Base-by-base conservation (phyloP, 1,139 yeast genomes). In the Lodderomyces oxycetoniae region DNA sequence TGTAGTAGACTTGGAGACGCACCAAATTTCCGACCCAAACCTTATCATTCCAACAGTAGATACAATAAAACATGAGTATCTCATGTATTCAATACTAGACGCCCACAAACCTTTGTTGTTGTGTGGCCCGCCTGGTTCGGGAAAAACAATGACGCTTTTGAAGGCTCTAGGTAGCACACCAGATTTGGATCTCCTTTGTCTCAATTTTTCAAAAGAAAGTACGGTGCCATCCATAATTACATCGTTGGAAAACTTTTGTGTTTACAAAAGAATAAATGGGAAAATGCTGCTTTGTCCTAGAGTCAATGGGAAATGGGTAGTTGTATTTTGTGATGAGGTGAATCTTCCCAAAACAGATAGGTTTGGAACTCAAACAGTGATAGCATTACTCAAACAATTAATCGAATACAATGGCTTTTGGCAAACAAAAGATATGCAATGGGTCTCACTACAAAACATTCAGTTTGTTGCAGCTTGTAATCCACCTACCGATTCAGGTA, bases 41-140 rank as follows among this genome's bases (percentile, higher is more conserved):
- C 59, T 78, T 0, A 76, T 89, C 1, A 71, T 91, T 4, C 87
- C 95, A 0, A 91, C 97, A 0, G 51, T 74, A 2, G 97, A 88
- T 44, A 89, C 96, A 0, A 53, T 71, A 2, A 67, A 79, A 36
- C 86, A 85, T 41, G 93, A 85, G 41, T 52, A 63, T 1, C 49
- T 85, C 15, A 67, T 89, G 1, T 73, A 70, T 42, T 64, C 79
- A 0, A 56, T 85, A 4, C 50, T 89, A 26, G 64, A 67, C 26
- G 76, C 77, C 30, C 82, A 74, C 38, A 61, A 63, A 31, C 77
- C 94, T 0, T 55, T 87, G 16, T 63, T 91, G 21, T 64, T 91
- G 22, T 88, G 96, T 59, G 98, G 98, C 4, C 97, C 97, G 0
- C 97, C 98, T 0, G 98, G 98, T 3, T 83, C 96, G 0, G 98